Evolutionary conservation across 1,284 basidiomycete species (phyloP).

Genomic region (Marasmius oreades): DNA sequence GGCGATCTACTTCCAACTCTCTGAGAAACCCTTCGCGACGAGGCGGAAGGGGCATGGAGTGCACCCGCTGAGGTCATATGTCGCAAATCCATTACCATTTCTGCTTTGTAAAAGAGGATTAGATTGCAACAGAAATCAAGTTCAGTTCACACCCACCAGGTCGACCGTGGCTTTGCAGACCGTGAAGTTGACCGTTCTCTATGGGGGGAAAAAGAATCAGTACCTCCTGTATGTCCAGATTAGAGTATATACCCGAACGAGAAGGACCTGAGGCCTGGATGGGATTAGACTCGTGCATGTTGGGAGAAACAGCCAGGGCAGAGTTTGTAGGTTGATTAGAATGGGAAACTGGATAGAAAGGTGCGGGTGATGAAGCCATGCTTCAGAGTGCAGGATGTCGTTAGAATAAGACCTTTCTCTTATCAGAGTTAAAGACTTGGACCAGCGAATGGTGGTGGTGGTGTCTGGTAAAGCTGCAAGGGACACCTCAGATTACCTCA

Average conservation of each 20-base stretch:
- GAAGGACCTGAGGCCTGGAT: not conserved
- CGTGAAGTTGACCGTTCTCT: not conserved
- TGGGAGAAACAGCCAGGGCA: not conserved
- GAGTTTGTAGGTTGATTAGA: not conserved
- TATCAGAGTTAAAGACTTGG: not conserved
- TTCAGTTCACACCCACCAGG: not conserved
- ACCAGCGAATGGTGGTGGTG: not conserved
- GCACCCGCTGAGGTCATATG: constrained; percentile 11
- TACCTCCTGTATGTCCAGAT: not conserved
- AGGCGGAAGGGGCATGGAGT: not conserved
- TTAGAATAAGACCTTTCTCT: not conserved
- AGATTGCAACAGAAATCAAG: not conserved
- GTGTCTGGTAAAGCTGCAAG: not conserved
- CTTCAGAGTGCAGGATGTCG: not conserved
- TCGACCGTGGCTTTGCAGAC: not conserved
- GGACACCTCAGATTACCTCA: not conserved
- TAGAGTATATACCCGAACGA: not conserved
- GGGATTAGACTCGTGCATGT: not conserved
- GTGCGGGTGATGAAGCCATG: not conserved
- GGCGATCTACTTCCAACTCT: constrained; percentile 58
- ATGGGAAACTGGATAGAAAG: not conserved
- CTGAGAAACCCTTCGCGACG: constrained; percentile 4
- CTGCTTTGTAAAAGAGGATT: not conserved
- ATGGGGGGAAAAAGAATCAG: not conserved
- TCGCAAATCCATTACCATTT: constrained; percentile 4